Evolutionary conservation across 2,329 filamentous ascomycete species (phyloP).

Genomic region (Claviceps fusiformis): DNA sequence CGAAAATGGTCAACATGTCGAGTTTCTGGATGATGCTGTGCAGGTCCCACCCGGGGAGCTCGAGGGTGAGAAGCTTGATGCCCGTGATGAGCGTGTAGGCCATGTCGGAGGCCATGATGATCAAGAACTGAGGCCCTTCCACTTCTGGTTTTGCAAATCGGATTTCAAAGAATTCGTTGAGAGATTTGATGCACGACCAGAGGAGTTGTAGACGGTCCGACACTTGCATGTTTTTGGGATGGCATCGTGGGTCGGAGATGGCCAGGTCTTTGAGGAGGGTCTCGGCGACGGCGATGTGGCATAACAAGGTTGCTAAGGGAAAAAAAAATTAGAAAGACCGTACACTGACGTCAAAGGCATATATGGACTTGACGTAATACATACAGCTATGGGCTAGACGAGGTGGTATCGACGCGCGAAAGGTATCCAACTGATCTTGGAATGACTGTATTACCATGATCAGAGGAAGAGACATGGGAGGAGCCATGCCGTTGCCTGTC

Average conservation of each 20-base stretch:
- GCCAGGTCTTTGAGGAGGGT: conserved; percentile 33
- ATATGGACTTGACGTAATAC: conserved; percentile 1
- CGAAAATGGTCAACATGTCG: conserved; percentile 10
- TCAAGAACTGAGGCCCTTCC: conserved; percentile 26
- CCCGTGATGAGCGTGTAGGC: conserved; percentile 32
- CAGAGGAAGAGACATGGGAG: conserved; percentile 25
- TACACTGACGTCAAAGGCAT: neutral
- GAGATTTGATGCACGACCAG: conserved; percentile 28
- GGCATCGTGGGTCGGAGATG: conserved; percentile 25
- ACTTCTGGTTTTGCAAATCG: conserved; percentile 20
- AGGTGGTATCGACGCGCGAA: conserved; percentile 22
- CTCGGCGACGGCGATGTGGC: conserved; percentile 31
- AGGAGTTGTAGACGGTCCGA: conserved; percentile 31
- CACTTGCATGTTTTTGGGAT: conserved; percentile 17
- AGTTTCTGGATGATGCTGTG: conserved; percentile 22
- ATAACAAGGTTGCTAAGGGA: conserved; percentile 23
- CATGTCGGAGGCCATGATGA: conserved; percentile 32
- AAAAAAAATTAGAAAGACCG: neutral
- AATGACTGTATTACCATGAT: conserved; percentile 29
- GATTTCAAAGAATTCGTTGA: conserved; percentile 25
- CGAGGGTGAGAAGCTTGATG: conserved; percentile 32
- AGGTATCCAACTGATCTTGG: conserved; percentile 28
- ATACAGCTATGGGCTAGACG: conserved; percentile 22
- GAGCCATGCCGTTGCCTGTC: conserved; percentile 16
- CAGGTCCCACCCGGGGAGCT: conserved; percentile 33